phyloP scores from a whole-genome alignment of 805 yeast species.

The Saturnispora besseyi region DNA sequence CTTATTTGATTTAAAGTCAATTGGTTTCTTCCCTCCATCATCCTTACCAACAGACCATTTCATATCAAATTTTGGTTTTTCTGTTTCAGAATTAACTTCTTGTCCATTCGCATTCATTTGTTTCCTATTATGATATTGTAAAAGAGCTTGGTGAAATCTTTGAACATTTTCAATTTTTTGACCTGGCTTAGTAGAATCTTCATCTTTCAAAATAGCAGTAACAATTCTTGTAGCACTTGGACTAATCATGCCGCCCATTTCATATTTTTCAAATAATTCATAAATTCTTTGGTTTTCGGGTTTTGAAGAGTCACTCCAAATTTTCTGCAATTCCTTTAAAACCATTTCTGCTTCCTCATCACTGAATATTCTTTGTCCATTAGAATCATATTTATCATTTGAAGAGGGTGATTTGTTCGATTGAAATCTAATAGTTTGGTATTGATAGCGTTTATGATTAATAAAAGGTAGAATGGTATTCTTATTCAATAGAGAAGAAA shows the following conservation, averaged over 20 bases:
- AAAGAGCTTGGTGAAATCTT: slow-evolving; percentile 23
- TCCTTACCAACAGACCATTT: slow-evolving; percentile 5
- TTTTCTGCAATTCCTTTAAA: slow-evolving; percentile 17
- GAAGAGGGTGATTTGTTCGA: slow-evolving; percentile 10
- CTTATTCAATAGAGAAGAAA: not conserved
- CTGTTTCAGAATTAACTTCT: slow-evolving; percentile 8
- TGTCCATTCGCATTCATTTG: slow-evolving; percentile 20
- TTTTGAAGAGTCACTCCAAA: slow-evolving; percentile 21
- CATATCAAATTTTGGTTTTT: slow-evolving; percentile 6
- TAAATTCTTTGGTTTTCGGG: slow-evolving; percentile 15
- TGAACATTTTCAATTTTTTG: slow-evolving; percentile 26
- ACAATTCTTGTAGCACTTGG: slow-evolving; percentile 24
- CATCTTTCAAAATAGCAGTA: slow-evolving; percentile 21
- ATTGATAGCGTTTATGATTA: not conserved
- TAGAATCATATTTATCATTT: slow-evolving; percentile 16
- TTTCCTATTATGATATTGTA: slow-evolving; percentile 25
- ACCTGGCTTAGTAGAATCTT: slow-evolving; percentile 20
- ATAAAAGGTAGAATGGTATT: not conserved
- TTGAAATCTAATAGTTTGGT: slow-evolving; percentile 7
- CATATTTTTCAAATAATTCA: slow-evolving; percentile 20
- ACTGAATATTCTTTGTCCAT: slow-evolving; percentile 22
- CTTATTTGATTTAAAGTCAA: slow-evolving; percentile 10
- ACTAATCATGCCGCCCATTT: slow-evolving; percentile 27
- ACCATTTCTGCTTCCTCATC: slow-evolving; percentile 23
- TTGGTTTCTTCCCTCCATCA: slow-evolving; percentile 5